Evolutionary conservation across 1,284 basidiomycete genomes (phyloP), one percentile per base, ranked within the genome.

Genomic region (Naganishia liquefaciens): DNA sequence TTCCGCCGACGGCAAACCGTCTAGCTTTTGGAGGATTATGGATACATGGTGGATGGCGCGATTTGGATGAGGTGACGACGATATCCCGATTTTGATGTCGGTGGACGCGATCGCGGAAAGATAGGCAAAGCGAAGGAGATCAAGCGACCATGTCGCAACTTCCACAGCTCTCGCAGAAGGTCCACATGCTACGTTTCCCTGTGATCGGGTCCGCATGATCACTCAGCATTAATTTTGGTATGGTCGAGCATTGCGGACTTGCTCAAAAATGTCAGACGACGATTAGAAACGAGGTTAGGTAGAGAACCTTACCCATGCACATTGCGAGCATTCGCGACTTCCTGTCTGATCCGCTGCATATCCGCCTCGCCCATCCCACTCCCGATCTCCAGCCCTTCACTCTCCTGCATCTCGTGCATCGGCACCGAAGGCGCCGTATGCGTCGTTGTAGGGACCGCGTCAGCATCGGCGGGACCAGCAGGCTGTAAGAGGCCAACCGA

Each of bases 111-210:
- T 7, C 6, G 33, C 33, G 33, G 33, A 37, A 37, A 7, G 13
- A 9, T 9, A 37, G 33, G 6, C n/a, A 5, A 7, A 37, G 33
- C 33, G 33, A 9, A n/a, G n/a, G n/a, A 7, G 33, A 37, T 37
- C 66, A 71, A 27, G 63, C 62, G 28, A 69, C 67, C 66, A 70
- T 71, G 67, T 77, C 73, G 53, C 70, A 70, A 21, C 70, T 69
- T 30, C 77, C 77, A 68, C 78, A 79, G 68, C 76, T 76, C 27
- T 69, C 70, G 67, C 78, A 79, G 30, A 75, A 54, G 21, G 70
- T 72, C 75, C 76, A 79, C 70, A 79, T 74, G 51, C 71, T 70
- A 47, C 75, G 67, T 52, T 74, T 67, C 6, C 78, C 78, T 5
- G 73, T 74, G 9, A 64, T 60, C 1, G 74, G 70, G 66, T 78